A percentile compares a stretch with the other conserved stretches of the same genome.
Evolutionary conservation across 2,329 filamentous ascomycete genomes (phyloP).

Genomic region (Colletotrichum truncatum): DNA sequence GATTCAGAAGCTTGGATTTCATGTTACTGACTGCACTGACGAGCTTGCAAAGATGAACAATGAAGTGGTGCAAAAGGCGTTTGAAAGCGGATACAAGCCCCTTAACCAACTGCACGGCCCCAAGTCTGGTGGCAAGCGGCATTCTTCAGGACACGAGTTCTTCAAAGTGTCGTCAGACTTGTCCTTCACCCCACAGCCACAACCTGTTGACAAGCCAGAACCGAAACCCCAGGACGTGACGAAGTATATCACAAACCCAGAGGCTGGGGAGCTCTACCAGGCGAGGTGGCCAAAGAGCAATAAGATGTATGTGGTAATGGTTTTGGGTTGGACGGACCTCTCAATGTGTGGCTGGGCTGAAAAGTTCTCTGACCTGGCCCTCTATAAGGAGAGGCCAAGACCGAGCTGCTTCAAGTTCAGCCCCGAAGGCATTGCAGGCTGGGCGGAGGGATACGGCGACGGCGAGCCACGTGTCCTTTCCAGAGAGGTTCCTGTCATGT

Average conservation of each 20-base stretch:
- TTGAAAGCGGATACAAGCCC: slow-evolving; percentile 30
- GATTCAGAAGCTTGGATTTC: slow-evolving; percentile 27
- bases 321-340: slow-evolving; percentile 31
- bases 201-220: not conserved
- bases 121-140: slow-evolving; percentile 25
- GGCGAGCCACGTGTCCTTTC: slow-evolving; percentile 20
- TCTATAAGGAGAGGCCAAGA: slow-evolving; percentile 10
- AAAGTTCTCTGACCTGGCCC: slow-evolving; percentile 11
- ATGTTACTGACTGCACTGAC: slow-evolving; percentile 30
- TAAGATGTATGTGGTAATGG: slow-evolving; percentile 30
- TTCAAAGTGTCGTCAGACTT: not conserved
- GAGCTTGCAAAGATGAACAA: slow-evolving; percentile 30
- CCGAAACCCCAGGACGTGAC: not conserved
- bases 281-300: slow-evolving; percentile 24
- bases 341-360: slow-evolving; percentile 18
- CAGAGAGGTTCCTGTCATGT: slow-evolving; percentile 31
- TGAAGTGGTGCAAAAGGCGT: slow-evolving; percentile 19
- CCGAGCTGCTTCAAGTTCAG: slow-evolving; percentile 29
- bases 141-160: not conserved
- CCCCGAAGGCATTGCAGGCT: slow-evolving; percentile 27
- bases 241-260: slow-evolving; percentile 23
- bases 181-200: not conserved
- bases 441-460: slow-evolving; percentile 30
- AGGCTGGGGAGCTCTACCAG: slow-evolving; percentile 30
- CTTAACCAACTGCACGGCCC: slow-evolving; percentile 26